Conservation (phyloP, 805 yeast species). For the Lachancea waltii region DNA sequence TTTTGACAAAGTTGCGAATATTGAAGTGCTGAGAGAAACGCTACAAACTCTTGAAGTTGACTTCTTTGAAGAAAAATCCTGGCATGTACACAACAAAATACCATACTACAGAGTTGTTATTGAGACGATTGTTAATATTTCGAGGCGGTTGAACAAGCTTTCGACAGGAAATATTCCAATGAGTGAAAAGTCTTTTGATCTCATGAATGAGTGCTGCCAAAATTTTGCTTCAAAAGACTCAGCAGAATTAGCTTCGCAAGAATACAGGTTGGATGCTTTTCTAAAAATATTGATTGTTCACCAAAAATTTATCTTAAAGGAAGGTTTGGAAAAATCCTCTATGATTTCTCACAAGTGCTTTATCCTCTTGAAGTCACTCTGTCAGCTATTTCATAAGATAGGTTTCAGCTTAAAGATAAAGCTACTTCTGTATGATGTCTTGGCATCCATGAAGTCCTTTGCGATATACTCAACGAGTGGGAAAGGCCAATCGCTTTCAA, state of each 20-base stretch:
- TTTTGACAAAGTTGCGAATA: conserved; percentile 21
- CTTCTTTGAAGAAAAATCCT: conserved; percentile 21
- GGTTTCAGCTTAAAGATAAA: conserved; percentile 26
- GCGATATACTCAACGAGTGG: conserved; percentile 21
- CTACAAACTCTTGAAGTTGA: conserved; percentile 21
- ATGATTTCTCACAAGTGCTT: not conserved
- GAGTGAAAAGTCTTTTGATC: conserved; percentile 12
- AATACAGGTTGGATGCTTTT: conserved; percentile 17
- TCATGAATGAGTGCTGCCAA: conserved; percentile 13
- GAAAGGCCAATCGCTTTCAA: conserved; percentile 1
- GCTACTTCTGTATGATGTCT: conserved; percentile 27
- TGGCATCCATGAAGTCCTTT: conserved; percentile 27
- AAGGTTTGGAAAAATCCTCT: conserved; percentile 11
- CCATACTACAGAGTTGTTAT: conserved; percentile 18
- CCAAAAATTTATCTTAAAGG: conserved; percentile 21
- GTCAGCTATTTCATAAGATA: conserved; percentile 22
- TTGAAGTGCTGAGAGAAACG: conserved; percentile 10
- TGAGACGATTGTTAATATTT: conserved; percentile 20
- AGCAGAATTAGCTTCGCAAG: conserved; percentile 9
- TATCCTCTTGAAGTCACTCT: conserved; percentile 15
- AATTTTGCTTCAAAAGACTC: conserved; percentile 13
- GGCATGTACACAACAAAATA: conserved; percentile 1
- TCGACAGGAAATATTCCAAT: conserved; percentile 9
- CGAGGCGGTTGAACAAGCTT: conserved; percentile 16
- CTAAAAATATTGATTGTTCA: conserved; percentile 29